These are phyloP conservation scores for Aspergillus sp. DNA, from an alignment of 2,329 filamentous ascomycete genomes.

Conservation along the genomic window DNA sequence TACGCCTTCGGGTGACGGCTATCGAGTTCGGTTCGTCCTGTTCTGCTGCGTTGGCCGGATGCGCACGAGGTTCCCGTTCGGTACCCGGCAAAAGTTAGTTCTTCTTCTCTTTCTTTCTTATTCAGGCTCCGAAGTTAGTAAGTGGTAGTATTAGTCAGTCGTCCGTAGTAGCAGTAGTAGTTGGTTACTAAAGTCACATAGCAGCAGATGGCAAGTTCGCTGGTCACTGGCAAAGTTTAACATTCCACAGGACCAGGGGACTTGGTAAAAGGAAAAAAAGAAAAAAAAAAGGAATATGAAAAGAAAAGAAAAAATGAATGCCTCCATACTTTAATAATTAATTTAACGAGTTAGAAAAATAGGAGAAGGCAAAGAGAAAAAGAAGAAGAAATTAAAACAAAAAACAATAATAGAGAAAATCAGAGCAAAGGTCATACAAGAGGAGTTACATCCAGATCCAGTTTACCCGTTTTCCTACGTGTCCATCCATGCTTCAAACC, in stretches of 20 bases:
- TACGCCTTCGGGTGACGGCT: neutral
- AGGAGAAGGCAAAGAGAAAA: neutral
- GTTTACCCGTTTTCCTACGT: conserved; percentile 5
- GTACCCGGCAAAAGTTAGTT: neutral
- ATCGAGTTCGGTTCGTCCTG: neutral
- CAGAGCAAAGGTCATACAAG: neutral
- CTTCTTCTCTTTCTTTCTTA: neutral
- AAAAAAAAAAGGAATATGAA: neutral
- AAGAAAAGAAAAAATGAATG: neutral
- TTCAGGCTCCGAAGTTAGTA: too few relatives aligned
- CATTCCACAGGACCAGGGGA: neutral
- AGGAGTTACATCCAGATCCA: neutral
- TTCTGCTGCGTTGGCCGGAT: conserved; percentile 5
- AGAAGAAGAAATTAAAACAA: neutral
- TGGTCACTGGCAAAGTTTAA: neutral
- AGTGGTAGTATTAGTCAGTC: too few relatives aligned
- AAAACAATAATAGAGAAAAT: neutral
- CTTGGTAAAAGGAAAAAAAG: neutral
- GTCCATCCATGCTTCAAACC: neutral
- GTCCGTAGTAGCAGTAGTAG: too few relatives aligned
- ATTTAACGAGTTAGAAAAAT: neutral
- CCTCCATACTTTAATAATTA: neutral
- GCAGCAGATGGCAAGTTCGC: neutral
- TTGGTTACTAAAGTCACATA: too few relatives aligned
- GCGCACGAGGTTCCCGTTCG: conserved; percentile 9